Evolutionary conservation across 257 asterid genomes (phyloP).

Genomic region (Capsicum chinense): DNA sequence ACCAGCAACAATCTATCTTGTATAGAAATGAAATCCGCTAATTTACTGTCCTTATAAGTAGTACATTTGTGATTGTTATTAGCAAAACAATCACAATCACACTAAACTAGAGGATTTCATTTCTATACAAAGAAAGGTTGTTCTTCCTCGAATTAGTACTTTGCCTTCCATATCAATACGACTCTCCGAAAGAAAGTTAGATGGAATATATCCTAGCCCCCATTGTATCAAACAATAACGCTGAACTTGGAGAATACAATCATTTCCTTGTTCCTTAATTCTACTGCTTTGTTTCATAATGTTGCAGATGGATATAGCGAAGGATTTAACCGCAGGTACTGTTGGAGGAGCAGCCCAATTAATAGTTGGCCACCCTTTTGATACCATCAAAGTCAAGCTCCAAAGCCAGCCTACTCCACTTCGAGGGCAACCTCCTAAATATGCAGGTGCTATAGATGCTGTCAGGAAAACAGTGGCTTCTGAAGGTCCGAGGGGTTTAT

Average conservation of each 20-base stretch:
- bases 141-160: neutral
- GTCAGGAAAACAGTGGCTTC: conserved; percentile 85
- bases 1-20: neutral
- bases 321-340: conserved; percentile 71
- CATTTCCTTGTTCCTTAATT: neutral
- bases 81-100: neutral
- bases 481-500: conserved; percentile 90
- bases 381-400: conserved; percentile 95
- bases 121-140: neutral
- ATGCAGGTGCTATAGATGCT: conserved; percentile 85
- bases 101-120: neutral
- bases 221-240: neutral
- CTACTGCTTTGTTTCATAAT: neutral
- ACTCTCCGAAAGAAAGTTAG: neutral
- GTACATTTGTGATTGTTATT: neutral
- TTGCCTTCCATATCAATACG: neutral
- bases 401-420: conserved; percentile 92
- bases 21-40: too few species aligned
- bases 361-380: conserved; percentile 94
- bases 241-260: neutral
- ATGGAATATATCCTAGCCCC: neutral
- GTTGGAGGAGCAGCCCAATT: conserved; percentile 93
- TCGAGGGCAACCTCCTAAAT: conserved; percentile 81
- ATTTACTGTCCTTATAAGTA: too few species aligned
- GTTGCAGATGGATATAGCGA: conserved; percentile 80